Conservation (phyloP, 345 rosid species). For the Acer saccharum region DNA sequence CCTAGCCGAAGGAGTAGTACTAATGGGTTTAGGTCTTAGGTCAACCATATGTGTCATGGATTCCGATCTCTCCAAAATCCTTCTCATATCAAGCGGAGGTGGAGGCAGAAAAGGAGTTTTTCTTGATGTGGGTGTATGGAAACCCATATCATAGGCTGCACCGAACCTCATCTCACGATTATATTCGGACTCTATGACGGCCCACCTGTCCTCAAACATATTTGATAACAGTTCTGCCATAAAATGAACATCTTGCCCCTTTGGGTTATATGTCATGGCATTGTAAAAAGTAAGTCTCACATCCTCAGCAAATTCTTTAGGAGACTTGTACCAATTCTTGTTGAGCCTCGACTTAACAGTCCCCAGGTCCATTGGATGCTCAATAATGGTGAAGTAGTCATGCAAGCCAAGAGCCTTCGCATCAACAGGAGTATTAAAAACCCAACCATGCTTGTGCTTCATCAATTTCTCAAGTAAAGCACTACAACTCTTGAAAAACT, state of each 20-base stretch:
- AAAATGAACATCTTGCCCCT: slow-evolving; percentile 94
- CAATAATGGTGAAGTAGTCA: slow-evolving; percentile 78
- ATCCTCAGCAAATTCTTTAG: slow-evolving; percentile 93
- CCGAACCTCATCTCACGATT: slow-evolving; percentile 66
- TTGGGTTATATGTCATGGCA: slow-evolving; percentile 93
- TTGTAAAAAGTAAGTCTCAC: slow-evolving; percentile 96
- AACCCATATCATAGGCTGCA: slow-evolving; percentile 53
- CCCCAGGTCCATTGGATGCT: slow-evolving; percentile 97
- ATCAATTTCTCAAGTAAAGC: slow-evolving; percentile 84
- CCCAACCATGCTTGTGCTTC: slow-evolving; percentile 99
- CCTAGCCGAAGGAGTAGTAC: slow-evolving; percentile 77
- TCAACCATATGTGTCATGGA: slow-evolving; percentile 59
- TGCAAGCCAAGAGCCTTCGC: slow-evolving; percentile 74
- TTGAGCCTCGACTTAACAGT: slow-evolving; percentile 70
- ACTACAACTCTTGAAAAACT: slow-evolving; percentile 70
- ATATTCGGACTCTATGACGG: slow-evolving; percentile 74
- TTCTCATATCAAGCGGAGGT: slow-evolving; percentile 76
- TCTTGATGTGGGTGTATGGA: slow-evolving; percentile 62
- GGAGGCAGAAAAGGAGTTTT: slow-evolving; percentile 57
- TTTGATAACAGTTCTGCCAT: slow-evolving; percentile 78
- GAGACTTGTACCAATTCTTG: slow-evolving; percentile 85
- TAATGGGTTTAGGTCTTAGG: slow-evolving; percentile 47
- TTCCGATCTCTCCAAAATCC: slow-evolving; percentile 75
- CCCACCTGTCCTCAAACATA: slow-evolving; percentile 92
- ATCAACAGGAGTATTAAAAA: slow-evolving; percentile 92